Percentiles rank a stretch among this genome's conserved stretches.
Conservation (phyloP, 192 early-diverging fungal genomes). For the Umbelopsis isabellina region DNA sequence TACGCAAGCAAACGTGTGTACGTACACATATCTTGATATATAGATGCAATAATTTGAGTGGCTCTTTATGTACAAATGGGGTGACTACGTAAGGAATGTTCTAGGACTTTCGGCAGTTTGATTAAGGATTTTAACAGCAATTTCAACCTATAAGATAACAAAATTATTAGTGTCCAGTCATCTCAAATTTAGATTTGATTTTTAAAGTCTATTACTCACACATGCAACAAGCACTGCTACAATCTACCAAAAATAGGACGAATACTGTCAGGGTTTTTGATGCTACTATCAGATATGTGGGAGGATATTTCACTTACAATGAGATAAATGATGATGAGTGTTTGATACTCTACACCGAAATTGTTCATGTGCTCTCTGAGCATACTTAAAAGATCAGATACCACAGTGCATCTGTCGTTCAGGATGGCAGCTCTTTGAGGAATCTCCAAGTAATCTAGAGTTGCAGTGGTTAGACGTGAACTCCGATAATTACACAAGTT, state of each 20-base stretch:
- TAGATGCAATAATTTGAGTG: too few relatives aligned
- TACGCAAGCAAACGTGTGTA: too few relatives aligned
- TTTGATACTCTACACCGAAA: slow-evolving; percentile 59
- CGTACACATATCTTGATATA: too few relatives aligned
- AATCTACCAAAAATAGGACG: slow-evolving; percentile 3
- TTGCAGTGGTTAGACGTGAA: too few relatives aligned
- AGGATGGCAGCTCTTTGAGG: slow-evolving; percentile 60
- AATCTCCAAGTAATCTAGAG: slow-evolving; percentile 67
- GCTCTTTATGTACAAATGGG: too few relatives aligned
- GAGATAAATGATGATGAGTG: slow-evolving; percentile 63
- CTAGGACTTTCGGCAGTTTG: neutral
- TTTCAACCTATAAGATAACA: slow-evolving; percentile 33
- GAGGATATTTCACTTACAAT: slow-evolving; percentile 26
- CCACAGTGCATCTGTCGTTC: slow-evolving; percentile 59
- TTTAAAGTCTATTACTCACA: slow-evolving; percentile 28
- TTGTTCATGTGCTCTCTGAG: slow-evolving; percentile 61
- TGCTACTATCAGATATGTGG: neutral
- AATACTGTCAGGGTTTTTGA: neutral
- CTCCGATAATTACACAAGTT: neutral
- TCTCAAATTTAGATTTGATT: neutral
- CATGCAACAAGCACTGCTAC: slow-evolving; percentile 44
- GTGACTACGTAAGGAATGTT: too few relatives aligned
- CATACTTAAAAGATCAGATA: slow-evolving; percentile 65
- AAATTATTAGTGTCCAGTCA: neutral
- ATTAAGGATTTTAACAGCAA: slow-evolving; percentile 33